Conservation (phyloP, 441 rosid genomes). For the Viola pubescens region DNA sequence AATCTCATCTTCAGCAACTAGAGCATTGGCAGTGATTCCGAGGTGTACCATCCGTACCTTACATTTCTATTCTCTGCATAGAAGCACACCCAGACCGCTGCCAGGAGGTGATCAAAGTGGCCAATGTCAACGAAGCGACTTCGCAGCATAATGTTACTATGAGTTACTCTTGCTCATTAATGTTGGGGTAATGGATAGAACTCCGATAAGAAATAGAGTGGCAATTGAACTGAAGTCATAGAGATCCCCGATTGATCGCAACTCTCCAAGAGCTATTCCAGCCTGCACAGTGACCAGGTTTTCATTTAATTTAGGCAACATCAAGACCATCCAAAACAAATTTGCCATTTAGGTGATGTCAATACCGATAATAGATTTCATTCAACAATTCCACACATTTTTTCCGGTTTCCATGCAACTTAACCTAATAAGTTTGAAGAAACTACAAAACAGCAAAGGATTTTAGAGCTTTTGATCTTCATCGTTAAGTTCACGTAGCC, state of each 20-base stretch:
- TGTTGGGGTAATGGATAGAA: conserved; percentile 68
- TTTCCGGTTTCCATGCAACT: too few relatives aligned
- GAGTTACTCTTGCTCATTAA: conserved; percentile 47
- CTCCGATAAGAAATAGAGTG: conserved; percentile 66
- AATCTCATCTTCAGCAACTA: background rate
- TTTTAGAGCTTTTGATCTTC: too few relatives aligned
- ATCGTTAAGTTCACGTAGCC: too few relatives aligned
- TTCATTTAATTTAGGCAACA: background rate
- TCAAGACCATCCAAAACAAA: background rate
- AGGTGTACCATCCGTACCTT: conserved; percentile 3
- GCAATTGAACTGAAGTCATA: conserved; percentile 78
- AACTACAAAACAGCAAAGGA: too few relatives aligned
- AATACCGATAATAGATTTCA: background rate
- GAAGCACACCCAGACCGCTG: conserved; percentile 10
- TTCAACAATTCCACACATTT: too few relatives aligned
- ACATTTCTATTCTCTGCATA: conserved; percentile 28
- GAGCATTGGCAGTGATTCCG: conserved; percentile 7
- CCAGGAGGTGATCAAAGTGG: background rate
- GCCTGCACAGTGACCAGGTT: conserved; percentile 41
- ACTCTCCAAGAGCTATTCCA: conserved; percentile 81
- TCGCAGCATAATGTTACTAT: conserved; percentile 6
- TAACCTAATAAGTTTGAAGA: too few relatives aligned
- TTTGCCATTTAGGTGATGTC: background rate
- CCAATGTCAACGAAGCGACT: conserved; percentile 18
- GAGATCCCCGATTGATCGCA: conserved; percentile 68